Base-by-base conservation (phyloP, 2,329 filamentous ascomycete species). In the Colletotrichum orbiculare region DNA sequence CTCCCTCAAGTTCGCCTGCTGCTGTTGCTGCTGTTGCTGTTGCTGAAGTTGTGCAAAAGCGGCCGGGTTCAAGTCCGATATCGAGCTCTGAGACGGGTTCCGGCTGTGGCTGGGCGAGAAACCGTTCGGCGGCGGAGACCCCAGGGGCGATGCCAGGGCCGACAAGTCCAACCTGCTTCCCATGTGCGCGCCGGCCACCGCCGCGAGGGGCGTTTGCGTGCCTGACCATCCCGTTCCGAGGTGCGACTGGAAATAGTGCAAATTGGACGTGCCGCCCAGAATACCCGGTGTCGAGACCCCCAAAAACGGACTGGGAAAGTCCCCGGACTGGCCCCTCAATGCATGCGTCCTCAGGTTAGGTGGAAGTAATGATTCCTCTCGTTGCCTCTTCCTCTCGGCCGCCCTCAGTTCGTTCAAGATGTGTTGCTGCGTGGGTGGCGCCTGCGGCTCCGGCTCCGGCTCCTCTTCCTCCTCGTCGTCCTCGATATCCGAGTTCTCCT, bases 201-300 rank as follows among this genome's bases (percentile, higher is more conserved):
- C 91, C 7, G 92, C 92, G 37, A 95, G 83, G 47, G 92, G 92
- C 34, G 92, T 95, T 67, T 92, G 90, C 11, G 91, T 89, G 34
- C 92, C 92, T 52, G 91, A 92, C 69, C 91, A 84, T 4, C 89
- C 89, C 34, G 86, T 85, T 8, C 89, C 87, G 5, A 95, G 82
- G 69, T 94, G 92, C 15, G 91, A 88, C 74, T 94, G 92, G 73
- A 96, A 95, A 76, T 95, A 96, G 75, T 90, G 90, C 71, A 95
- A 83, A 70, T 92, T 94, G 10, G 90, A 90, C 10, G 91, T 90
- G 37, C 90, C 91, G 62, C 91, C 91, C 6, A 91, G 85, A 49
- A 91, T 85, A 1, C 87, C 87, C 2, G 87, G 86, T 17, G 86
- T 87, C n/a, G 83, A 80, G 71, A 83, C 83, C 69, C 82, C 89